Conservation (phyloP, 805 yeast species). For the Yarrowia sp. region DNA sequence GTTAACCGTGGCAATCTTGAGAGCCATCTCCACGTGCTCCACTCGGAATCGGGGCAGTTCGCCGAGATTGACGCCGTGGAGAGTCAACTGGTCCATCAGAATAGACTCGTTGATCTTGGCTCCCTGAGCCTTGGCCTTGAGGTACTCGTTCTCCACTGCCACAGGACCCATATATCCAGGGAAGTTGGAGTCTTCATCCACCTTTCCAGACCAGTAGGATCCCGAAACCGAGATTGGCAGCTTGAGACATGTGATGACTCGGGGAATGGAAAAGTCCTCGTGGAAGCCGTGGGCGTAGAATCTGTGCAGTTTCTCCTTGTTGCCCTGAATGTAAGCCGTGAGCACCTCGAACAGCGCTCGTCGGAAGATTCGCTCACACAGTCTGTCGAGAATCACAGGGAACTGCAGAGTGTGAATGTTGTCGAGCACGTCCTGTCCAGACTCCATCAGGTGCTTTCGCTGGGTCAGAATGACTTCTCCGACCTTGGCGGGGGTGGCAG, state of each 20-base stretch:
- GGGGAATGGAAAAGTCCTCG: conserved; percentile 35
- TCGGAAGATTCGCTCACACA: conserved; percentile 35
- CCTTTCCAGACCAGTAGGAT: conserved; percentile 41
- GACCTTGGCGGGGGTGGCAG: conserved; percentile 29
- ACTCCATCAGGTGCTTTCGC: conserved; percentile 32
- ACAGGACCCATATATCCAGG: conserved; percentile 40
- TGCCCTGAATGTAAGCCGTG: conserved; percentile 25
- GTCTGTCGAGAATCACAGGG: conserved; percentile 34
- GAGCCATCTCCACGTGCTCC: conserved; percentile 27
- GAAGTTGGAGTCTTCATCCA: conserved; percentile 41
- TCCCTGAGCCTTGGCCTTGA: conserved; percentile 32
- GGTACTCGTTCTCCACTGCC: conserved; percentile 35
- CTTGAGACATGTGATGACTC: conserved; percentile 38
- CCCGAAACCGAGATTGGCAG: conserved; percentile 40
- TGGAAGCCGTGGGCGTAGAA: conserved; percentile 37
- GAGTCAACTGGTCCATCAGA: conserved; percentile 29
- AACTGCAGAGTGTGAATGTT: conserved; percentile 33
- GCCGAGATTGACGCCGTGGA: conserved; percentile 29
- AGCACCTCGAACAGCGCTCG: conserved; percentile 32
- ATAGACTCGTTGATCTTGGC: conserved; percentile 14
- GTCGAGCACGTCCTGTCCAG: conserved; percentile 34
- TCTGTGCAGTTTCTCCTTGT: conserved; percentile 30
- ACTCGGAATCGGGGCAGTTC: conserved; percentile 30
- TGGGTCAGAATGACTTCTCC: conserved; percentile 34
- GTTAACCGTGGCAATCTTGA: conserved; percentile 9